These are phyloP conservation scores for Ogataea zsoltii DNA, from an alignment of 805 yeast genomes.

Conservation along the genomic window DNA sequence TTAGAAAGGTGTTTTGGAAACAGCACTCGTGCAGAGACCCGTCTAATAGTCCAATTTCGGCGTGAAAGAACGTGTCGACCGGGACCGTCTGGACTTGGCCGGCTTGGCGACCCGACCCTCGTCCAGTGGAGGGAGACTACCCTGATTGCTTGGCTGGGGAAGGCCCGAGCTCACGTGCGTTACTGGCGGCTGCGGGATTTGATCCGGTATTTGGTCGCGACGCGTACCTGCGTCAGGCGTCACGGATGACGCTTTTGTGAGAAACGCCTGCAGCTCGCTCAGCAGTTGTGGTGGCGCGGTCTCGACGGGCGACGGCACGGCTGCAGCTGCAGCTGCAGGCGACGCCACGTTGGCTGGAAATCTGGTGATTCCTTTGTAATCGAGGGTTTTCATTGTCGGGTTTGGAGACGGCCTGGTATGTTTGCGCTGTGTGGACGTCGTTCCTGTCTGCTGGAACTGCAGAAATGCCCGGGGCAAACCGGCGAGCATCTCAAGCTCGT, in stretches of 20 bases:
- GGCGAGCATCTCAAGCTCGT: slow-evolving; percentile 16
- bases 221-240: background rate
- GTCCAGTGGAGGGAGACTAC: slow-evolving; percentile 17
- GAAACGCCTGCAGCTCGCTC: slow-evolving; percentile 4
- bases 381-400: slow-evolving; percentile 9
- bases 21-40: too few species aligned
- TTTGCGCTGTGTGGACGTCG: slow-evolving; percentile 1
- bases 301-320: background rate
- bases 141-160: slow-evolving; percentile 20
- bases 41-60: slow-evolving; percentile 19
- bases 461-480: slow-evolving; percentile 13
- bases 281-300: background rate
- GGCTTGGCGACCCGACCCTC: slow-evolving; percentile 1
- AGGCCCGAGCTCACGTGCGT: background rate
- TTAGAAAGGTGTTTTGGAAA: too few species aligned
- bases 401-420: background rate
- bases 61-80: slow-evolving; percentile 7
- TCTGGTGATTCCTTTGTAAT: slow-evolving; percentile 10
- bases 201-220: background rate
- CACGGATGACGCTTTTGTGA: background rate
- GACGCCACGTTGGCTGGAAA: background rate
- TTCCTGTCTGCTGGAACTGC: slow-evolving; percentile 7
- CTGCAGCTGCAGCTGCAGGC: too few species aligned
- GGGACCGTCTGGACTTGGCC: slow-evolving; percentile 4
- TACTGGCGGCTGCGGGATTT: slow-evolving; percentile 2